Evolutionary conservation across 129 eudicot species (phyloP).

Genomic region (Tagetes erecta): DNA sequence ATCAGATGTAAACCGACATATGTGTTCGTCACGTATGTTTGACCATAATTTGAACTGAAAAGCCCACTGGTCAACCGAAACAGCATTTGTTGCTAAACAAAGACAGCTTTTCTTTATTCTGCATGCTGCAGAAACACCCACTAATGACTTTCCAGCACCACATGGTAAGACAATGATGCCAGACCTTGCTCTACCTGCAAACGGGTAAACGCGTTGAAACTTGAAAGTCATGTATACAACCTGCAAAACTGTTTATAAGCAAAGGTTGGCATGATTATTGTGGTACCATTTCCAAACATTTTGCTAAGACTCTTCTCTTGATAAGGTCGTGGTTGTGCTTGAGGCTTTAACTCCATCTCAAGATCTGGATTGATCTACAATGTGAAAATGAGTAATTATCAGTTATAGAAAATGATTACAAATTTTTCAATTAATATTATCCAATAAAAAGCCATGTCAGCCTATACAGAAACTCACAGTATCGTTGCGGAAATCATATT

Average conservation of each 20-base stretch:
- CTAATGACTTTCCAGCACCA: constrained; percentile 98
- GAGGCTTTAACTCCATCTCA: constrained; percentile 96
- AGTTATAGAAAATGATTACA: background rate
- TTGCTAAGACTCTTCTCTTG: constrained; percentile 99
- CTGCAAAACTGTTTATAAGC: too few species aligned
- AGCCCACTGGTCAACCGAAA: constrained; percentile 99
- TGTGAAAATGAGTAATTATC: background rate
- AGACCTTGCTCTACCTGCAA: constrained; percentile 95
- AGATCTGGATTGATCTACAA: constrained; percentile 95
- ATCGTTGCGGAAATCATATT: constrained; percentile 94
- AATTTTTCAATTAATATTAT: background rate
- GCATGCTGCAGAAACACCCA: constrained; percentile 96
- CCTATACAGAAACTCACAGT: constrained; percentile 49
- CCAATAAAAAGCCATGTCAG: background rate
- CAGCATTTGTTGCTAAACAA: constrained; percentile 96
- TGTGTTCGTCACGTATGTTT: constrained; percentile 85
- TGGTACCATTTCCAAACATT: constrained; percentile 94
- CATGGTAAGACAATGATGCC: constrained; percentile 98
- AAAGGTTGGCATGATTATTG: background rate
- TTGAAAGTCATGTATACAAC: too few species aligned
- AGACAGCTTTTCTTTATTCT: constrained; percentile 90
- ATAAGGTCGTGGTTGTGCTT: constrained; percentile 96
- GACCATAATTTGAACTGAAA: constrained; percentile 96
- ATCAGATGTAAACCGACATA: constrained; percentile 91
- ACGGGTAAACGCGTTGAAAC: background rate